phyloP scores from a whole-genome alignment of 176 grass and related monocot genomes.

The Eragrostis nindensis region DNA sequence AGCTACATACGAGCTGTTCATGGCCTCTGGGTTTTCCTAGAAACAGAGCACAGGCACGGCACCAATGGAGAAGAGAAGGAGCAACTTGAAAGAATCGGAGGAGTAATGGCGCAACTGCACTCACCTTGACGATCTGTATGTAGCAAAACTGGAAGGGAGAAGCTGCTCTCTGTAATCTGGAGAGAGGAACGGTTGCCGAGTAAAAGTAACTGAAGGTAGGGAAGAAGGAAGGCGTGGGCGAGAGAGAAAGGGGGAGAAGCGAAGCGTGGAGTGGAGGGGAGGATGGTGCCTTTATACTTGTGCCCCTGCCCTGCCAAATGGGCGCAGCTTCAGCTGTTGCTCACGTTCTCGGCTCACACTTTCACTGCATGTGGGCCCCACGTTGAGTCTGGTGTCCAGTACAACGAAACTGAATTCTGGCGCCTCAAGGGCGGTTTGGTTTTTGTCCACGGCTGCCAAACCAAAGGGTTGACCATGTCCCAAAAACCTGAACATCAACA shows the following conservation, averaged over 20 bases:
- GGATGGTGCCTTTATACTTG: conserved; percentile 35
- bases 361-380: conserved; percentile 1
- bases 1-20: not conserved
- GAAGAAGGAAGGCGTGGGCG: not conserved
- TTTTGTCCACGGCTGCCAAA: no score
- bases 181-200: conserved; percentile 16
- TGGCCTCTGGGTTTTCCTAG: not conserved
- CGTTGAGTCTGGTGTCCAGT: not conserved
- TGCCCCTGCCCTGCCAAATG: conserved; percentile 8
- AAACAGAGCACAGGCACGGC: not conserved
- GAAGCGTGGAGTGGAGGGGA: not conserved
- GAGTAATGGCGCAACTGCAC: not conserved
- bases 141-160: not conserved
- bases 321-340: not conserved
- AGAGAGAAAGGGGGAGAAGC: not conserved
- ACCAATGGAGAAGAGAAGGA: not conserved
- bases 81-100: not conserved
- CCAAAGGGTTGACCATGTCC: no score
- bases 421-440: no score
- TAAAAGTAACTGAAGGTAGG: conserved; percentile 19
- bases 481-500: no score
- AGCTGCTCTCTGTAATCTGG: not conserved
- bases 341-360: not conserved
- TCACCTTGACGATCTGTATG: conserved; percentile 18
- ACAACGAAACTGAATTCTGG: not conserved